These are phyloP conservation scores for Ustilago esculenta DNA, from an alignment of 1,284 basidiomycete species.

Conservation along the genomic window DNA sequence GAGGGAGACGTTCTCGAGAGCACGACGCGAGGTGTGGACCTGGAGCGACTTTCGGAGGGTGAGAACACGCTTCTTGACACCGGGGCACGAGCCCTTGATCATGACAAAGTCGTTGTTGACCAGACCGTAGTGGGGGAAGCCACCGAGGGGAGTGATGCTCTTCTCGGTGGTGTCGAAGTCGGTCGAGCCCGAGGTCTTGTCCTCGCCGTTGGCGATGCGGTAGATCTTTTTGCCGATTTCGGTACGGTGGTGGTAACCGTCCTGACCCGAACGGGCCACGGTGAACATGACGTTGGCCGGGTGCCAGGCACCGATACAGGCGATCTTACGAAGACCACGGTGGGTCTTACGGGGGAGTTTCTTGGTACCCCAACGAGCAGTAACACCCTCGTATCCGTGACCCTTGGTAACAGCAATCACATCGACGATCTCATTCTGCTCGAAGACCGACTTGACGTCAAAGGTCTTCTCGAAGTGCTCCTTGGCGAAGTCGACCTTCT, in stretches of 20 bases:
- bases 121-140: conserved; percentile 98
- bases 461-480: conserved; percentile 97
- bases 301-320: conserved; percentile 99
- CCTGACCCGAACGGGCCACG: conserved; percentile 97
- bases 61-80: conserved; percentile 97
- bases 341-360: conserved; percentile 98
- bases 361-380: conserved; percentile 98
- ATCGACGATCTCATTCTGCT: conserved; percentile 96
- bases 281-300: conserved; percentile 99
- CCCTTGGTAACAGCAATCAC: conserved; percentile 99
- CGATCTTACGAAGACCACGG: conserved; percentile 95
- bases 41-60: conserved; percentile 71
- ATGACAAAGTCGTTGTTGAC: conserved; percentile 98
- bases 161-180: conserved; percentile 73
- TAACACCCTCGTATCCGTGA: conserved; percentile 99
- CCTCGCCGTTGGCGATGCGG: conserved; percentile 85
- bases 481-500: conserved; percentile 98
- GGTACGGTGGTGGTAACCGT: conserved; percentile 99
- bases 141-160: conserved; percentile 96
- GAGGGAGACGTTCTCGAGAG: conserved; percentile 93
- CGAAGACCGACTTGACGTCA: conserved; percentile 85
- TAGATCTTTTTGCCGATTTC: conserved; percentile 91
- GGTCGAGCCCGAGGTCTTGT: conserved; percentile 87
- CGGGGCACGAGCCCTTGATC: conserved; percentile 79
- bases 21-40: conserved; percentile 64